Conservation (phyloP, 1,284 basidiomycete species). For the Schizophyllum commune region DNA sequence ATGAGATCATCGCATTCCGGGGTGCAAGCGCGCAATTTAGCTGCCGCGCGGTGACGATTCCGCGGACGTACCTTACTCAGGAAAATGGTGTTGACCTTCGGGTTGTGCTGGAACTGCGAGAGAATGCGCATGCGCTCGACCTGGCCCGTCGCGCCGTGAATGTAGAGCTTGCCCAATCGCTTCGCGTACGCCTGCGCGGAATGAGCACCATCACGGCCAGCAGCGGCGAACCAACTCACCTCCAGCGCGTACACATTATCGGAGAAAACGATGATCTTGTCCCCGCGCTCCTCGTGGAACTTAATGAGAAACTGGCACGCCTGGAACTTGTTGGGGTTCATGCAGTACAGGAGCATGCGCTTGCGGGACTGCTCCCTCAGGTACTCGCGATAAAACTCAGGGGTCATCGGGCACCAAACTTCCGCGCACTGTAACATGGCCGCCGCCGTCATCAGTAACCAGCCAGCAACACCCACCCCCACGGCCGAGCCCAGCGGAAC, state of each 20-base stretch:
- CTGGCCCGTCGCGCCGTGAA: slow-evolving; percentile 95
- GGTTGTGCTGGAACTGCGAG: slow-evolving; percentile 94
- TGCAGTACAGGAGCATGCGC: slow-evolving; percentile 95
- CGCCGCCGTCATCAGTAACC: neutral
- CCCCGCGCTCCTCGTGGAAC: slow-evolving; percentile 95
- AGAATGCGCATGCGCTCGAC: slow-evolving; percentile 94
- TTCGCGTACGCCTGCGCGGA: slow-evolving; percentile 85
- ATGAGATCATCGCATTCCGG: slow-evolving; percentile 1
- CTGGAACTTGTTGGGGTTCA: slow-evolving; percentile 99
- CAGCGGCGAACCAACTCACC: slow-evolving; percentile 39
- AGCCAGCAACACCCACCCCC: too few relatives aligned
- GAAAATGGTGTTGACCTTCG: slow-evolving; percentile 97
- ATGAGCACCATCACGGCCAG: slow-evolving; percentile 3
- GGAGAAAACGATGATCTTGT: slow-evolving; percentile 99
- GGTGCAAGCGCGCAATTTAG: slow-evolving; percentile 2
- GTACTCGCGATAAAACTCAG: slow-evolving; percentile 99
- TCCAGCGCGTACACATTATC: slow-evolving; percentile 98
- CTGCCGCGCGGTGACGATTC: slow-evolving; percentile 1
- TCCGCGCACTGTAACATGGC: slow-evolving; percentile 74
- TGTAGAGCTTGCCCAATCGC: slow-evolving; percentile 91
- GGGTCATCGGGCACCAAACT: slow-evolving; percentile 99
- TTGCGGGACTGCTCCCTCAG: slow-evolving; percentile 89
- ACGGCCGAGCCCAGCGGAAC: slow-evolving; percentile 3
- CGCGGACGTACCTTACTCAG: slow-evolving; percentile 73
- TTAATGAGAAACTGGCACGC: slow-evolving; percentile 98